Evolutionary conservation across 257 asterid species (phyloP).

Genomic region (Paulownia fortunei): DNA sequence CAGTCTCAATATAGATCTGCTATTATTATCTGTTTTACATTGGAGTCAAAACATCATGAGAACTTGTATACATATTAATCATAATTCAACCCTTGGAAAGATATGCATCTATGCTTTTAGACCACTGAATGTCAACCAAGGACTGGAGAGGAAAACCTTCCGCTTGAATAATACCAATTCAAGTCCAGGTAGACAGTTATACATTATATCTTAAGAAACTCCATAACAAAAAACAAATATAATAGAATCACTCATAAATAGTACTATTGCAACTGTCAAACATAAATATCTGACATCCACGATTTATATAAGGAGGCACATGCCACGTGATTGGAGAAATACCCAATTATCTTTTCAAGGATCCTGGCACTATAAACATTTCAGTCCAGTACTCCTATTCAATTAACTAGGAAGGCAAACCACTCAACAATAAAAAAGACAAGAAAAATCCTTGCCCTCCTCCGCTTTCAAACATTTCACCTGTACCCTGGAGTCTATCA

Average conservation of each 20-base stretch:
- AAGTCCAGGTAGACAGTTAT: background rate
- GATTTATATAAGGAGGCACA: background rate
- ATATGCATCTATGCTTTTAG: background rate
- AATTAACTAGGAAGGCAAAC: background rate
- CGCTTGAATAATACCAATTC: conserved; percentile 8
- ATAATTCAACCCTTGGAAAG: conserved; percentile 2
- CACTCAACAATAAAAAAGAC: background rate
- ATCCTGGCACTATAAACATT: background rate
- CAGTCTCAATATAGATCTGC: background rate
- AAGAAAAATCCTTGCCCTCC: background rate
- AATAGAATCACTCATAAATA: background rate
- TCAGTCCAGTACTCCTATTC: background rate
- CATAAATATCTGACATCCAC: conserved; percentile 11
- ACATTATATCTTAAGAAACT: background rate
- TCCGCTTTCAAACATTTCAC: conserved; percentile 15
- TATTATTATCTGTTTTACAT: background rate
- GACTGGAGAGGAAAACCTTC: conserved; percentile 19
- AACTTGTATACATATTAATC: background rate
- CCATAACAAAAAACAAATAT: background rate
- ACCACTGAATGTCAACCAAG: background rate
- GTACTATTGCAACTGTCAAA: background rate
- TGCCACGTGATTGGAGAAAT: conserved; percentile 7
- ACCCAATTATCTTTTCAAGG: background rate
- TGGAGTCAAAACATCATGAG: background rate
- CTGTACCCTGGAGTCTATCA: conserved; percentile 7